Evolutionary conservation across 2,329 filamentous ascomycete genomes (phyloP).

Genomic region (Boeremia exigua): DNA sequence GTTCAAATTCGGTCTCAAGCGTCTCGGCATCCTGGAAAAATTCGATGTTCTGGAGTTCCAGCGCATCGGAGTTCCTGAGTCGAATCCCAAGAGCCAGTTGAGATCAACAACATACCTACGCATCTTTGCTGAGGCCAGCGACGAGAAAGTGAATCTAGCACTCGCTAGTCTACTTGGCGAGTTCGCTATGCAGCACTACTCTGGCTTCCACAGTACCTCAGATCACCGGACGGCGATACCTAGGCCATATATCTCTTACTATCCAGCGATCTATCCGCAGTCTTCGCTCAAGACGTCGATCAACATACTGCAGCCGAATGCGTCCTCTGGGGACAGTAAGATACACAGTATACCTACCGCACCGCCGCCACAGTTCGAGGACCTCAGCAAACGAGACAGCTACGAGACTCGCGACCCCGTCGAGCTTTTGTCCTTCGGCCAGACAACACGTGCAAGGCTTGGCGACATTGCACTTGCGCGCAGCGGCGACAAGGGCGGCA

Average conservation of each 20-base stretch:
- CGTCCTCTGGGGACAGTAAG: background rate
- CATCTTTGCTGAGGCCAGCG: slow-evolving; percentile 38
- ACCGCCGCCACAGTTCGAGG: slow-evolving; percentile 25
- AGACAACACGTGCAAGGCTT: slow-evolving; percentile 34
- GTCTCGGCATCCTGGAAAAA: slow-evolving; percentile 46
- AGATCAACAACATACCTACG: slow-evolving; percentile 42
- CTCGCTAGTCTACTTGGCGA: slow-evolving; percentile 30
- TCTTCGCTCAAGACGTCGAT: slow-evolving; percentile 34
- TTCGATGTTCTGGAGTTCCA: slow-evolving; percentile 63
- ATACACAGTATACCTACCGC: slow-evolving; percentile 19
- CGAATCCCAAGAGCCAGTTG: slow-evolving; percentile 36
- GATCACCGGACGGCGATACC: slow-evolving; percentile 41
- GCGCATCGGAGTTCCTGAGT: slow-evolving; percentile 41
- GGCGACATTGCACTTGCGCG: slow-evolving; percentile 54
- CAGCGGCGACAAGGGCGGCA: slow-evolving; percentile 48
- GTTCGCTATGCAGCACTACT: slow-evolving; percentile 42
- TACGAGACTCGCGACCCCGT: slow-evolving; percentile 46
- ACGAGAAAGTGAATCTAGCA: slow-evolving; percentile 28
- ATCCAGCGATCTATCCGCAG: slow-evolving; percentile 39
- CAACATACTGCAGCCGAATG: slow-evolving; percentile 41
- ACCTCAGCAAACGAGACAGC: slow-evolving; percentile 25
- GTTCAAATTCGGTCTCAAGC: slow-evolving; percentile 52
- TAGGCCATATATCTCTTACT: slow-evolving; percentile 41
- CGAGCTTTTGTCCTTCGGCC: slow-evolving; percentile 29
- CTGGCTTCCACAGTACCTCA: slow-evolving; percentile 38